Conservation (phyloP, 129 eudicot genomes). For the Helianthus annuus region HanXRQr2.0-SUNRISE NC_035439.2:89871253-89871752, state of each 20-base stretch:
- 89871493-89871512: constrained; percentile 6
- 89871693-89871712: not conserved
- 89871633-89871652: not conserved
- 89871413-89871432: too few relatives aligned
- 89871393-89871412: not conserved
- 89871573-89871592: too few relatives aligned
- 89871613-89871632: too few relatives aligned
- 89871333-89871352: constrained; percentile 16
- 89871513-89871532: constrained; percentile 4
- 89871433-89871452: constrained; percentile 5
- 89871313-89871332: constrained; percentile 3
- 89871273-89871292: not conserved
- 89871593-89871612: too few relatives aligned
- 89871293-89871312: constrained; percentile 7
- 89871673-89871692: not conserved
- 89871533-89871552: constrained; percentile 1
- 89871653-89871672: not conserved
- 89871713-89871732: not conserved
- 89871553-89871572: too few relatives aligned
- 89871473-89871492: not conserved
- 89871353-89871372: constrained; percentile 10
- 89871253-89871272: constrained; percentile 1
- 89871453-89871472: constrained; percentile 14
- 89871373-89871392: not conserved
- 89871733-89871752: too few relatives aligned